Evolutionary conservation across 106 monocot genomes (phyloP).

Genomic region (Narthecium ossifragum): DNA sequence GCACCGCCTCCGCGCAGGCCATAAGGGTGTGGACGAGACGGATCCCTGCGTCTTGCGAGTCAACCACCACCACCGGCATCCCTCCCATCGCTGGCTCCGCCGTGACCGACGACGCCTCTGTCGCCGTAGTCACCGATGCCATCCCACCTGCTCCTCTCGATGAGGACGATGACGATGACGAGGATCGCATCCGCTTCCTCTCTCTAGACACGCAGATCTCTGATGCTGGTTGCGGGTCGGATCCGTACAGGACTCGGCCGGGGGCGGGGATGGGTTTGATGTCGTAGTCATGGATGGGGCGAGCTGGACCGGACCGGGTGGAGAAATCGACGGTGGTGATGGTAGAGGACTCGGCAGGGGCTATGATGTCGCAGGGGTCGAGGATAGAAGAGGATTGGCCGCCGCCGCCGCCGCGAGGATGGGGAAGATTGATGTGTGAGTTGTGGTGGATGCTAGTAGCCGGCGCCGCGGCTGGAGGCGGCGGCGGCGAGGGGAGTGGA

Average conservation of each 20-base stretch:
- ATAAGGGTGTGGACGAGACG: conserved; percentile 72
- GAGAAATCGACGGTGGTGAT: conserved; percentile 18
- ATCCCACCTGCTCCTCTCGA: conserved; percentile 3
- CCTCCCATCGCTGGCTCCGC: background rate
- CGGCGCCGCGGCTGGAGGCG: conserved; percentile 1
- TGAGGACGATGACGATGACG: conserved; percentile 37
- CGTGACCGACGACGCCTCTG: conserved; percentile 5
- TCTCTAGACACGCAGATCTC: background rate
- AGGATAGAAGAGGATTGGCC: conserved; percentile 1
- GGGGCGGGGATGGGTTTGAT: conserved; percentile 29
- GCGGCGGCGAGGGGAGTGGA: conserved; percentile 7
- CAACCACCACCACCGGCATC: conserved; percentile 47
- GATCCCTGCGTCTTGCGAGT: conserved; percentile 79
- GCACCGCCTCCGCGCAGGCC: conserved; percentile 82
- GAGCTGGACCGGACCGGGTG: background rate
- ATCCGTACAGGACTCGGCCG: conserved; percentile 10
- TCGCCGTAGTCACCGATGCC: background rate
- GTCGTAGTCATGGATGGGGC: conserved; percentile 21
- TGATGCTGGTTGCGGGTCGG: background rate
- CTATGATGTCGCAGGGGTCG: background rate
- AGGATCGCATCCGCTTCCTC: conserved; percentile 55
- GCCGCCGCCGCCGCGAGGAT: background rate
- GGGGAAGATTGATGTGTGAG: background rate
- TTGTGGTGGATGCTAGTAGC: background rate
- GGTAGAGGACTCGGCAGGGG: conserved; percentile 20